phyloP scores from a whole-genome alignment of 179 eudicot species.

The Nepenthes alata region DNA sequence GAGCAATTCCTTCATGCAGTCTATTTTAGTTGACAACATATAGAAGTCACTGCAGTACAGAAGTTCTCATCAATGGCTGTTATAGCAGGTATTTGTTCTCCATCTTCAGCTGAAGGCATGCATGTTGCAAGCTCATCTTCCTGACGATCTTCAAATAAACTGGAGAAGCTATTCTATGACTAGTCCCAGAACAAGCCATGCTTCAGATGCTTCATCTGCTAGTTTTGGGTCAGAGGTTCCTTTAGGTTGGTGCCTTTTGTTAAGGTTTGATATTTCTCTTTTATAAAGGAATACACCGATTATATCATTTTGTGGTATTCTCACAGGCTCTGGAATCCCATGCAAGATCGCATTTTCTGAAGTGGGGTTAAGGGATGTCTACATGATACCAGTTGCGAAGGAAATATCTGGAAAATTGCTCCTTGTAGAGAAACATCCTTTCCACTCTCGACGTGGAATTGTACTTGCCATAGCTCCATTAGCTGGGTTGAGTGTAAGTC shows the following conservation, averaged over 20 bases:
- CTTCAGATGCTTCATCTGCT: conserved; percentile 31
- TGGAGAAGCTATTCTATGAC: conserved; percentile 20
- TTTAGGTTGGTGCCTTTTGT: conserved; percentile 19
- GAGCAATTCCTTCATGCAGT: too few species aligned
- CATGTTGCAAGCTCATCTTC: conserved; percentile 20
- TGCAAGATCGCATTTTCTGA: conserved; percentile 47
- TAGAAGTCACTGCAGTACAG: too few species aligned
- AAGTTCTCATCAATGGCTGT: conserved; percentile 3
- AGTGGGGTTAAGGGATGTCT: conserved; percentile 37
- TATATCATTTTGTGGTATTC: conserved; percentile 2
- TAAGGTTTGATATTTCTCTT: neutral
- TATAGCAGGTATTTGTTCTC: conserved; percentile 36
- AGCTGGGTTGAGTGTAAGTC: conserved; percentile 41
- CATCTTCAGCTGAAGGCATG: conserved; percentile 41
- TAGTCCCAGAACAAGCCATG: conserved; percentile 22
- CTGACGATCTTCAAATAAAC: conserved; percentile 17
- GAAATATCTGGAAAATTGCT: conserved; percentile 39
- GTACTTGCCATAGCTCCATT: conserved; percentile 42
- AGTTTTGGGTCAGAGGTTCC: conserved; percentile 40
- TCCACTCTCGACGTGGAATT: conserved; percentile 29
- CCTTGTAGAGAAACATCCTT: conserved; percentile 48
- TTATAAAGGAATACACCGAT: neutral
- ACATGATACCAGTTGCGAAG: conserved; percentile 32
- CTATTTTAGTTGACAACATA: too few species aligned
- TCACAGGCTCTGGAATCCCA: conserved; percentile 34